Evolutionary conservation across 345 rosid species (phyloP), one percentile per base, ranked within the genome.

Genomic region (Brassica rapa): DNA sequence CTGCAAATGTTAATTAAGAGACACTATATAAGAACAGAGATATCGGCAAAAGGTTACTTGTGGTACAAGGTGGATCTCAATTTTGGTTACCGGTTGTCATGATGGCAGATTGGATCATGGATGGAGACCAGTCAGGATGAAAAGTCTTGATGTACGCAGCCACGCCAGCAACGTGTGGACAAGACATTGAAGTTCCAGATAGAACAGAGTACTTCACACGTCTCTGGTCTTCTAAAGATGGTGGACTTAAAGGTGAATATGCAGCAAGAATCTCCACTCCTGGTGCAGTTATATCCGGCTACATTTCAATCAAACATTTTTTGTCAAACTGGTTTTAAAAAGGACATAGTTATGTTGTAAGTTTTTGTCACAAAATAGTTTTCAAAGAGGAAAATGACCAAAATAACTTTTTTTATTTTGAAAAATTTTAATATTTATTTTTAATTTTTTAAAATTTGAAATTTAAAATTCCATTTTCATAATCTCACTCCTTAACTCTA

Each of bases 101-200:
- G 43, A 89, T 70, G 8, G 95, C 87, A 24, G 94, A 88, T 76
- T 86, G 80, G 62, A 88, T 86, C 12, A 85, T 75, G 0, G 92
- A 75, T 56, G 90, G 86, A 62, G 91, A 88, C 90, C 91, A 90
- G 33, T 80, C 57, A 0, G 91, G 87, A 64, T 86, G 82, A 56
- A 78, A 68, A 0, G 84, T 14, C 61, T 85, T 83, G 25, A 86
- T 5, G 62, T 85, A 81, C 5, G 89, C 85, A 11, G 88, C 88
- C 57, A 63, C 76, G 5, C 84, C 88, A 1, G 90, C 72, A n/a
- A 66, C 81, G 69, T 89, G 93, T 0, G 93, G 89, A 70, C 89
- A 85, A 27, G 93, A 0, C 88, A 89, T 87, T 4, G 88, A 87
- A 16, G 91, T 89, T 73, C 88, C 93, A 0, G 87, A 77, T 2